Evolutionary conservation across 495 filamentous ascomycete genomes (phyloP), one percentile per base, ranked within the genome.

Genomic region (Penicillium malachiteum): DNA sequence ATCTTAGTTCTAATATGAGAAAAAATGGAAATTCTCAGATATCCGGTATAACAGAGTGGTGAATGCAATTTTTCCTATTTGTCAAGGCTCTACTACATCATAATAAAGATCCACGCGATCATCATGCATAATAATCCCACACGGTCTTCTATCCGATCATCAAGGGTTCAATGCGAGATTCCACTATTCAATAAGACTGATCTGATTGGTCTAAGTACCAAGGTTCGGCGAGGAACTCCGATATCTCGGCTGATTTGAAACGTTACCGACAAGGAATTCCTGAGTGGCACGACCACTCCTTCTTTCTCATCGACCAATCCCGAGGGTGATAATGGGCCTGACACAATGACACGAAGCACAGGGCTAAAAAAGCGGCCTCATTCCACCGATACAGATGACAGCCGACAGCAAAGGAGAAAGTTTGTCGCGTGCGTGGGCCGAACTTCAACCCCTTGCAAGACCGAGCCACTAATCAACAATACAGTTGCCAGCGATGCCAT

Each of bases 401-500:
- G 44, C 11, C 55, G 47, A 7, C 59, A 57, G 2, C 70, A 75
- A 41, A 63, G 63, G 54, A 67, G 67, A 55, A 76, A 76, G 50
- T 71, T 72, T 41, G 65, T 72, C 34, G 73, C 73, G 73, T 76
- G 59, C 40, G 58, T 60, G 32, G 38, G 34, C 14, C 6, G 33
- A 10, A 11, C 45, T 16, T 37, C 51, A 5, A 32, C 21, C 21
- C 21, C 21, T 26, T n/a, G 5, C 33, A 9, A n/a, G 33, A 33
- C 37, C 3, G 38, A 12, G 46, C 5, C 14, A 30, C 52, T 61
- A 16, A 61, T 54, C 17, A 40, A 17, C 52, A 7, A 16, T 12
- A 50, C 51, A 77, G 73, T 12, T 78, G 75, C 47, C 68, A 76
- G 53, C 64, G 74, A 62, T 78, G 74, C 58, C 74, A 78, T 66